Evolutionary conservation across 495 filamentous ascomycete genomes (phyloP), one percentile per base, ranked within the genome.

Genomic region (Ascodesmis nigricans): DNA sequence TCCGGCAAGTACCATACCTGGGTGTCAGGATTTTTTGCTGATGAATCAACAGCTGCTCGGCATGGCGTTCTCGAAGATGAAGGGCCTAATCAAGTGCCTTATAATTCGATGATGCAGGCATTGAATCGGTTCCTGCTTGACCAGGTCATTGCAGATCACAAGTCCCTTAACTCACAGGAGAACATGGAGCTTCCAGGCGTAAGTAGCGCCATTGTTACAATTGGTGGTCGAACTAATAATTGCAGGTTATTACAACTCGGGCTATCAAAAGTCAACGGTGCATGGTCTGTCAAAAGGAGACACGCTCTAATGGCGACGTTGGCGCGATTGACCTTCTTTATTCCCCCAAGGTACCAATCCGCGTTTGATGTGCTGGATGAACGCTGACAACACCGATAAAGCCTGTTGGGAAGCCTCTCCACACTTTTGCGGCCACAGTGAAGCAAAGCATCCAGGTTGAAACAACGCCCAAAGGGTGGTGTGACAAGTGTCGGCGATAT

Each of bases 391-490:
- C 41, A 1, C 17, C 14, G 26, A 27, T 13, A 21, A 30, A 34
- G 2, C 39, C 31, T 28, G 38, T 43, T n/a, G 42, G 38, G 21
- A 50, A 50, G 21, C 36, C 43, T 27, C 30, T 50, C 7, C 48
- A 35, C 22, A 23, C 36, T 8, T 41, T 45, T 29, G 41, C 45
- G 3, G 32, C 33, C 24, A 45, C 30, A 20, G 42, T 43, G 23
- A 82, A 87, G 47, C 69, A 71, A 30, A 84, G 82, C 34, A 77
- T 95, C 9, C 81, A 93, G 45, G 60, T 75, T 9, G 75, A 91
- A 42, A 75, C 74, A 5, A 37, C 44, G 20, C 47, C 45, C 8
- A 50, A 80, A 39, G 87, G 84, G 2, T 97, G 80, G 79, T 97
- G 87, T 46, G 75, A 73, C 36, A 67, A 69, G 40, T 95, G 90